Conservation (phyloP, 1,284 basidiomycete species). For the Cystobasidium pallidum region DNA sequence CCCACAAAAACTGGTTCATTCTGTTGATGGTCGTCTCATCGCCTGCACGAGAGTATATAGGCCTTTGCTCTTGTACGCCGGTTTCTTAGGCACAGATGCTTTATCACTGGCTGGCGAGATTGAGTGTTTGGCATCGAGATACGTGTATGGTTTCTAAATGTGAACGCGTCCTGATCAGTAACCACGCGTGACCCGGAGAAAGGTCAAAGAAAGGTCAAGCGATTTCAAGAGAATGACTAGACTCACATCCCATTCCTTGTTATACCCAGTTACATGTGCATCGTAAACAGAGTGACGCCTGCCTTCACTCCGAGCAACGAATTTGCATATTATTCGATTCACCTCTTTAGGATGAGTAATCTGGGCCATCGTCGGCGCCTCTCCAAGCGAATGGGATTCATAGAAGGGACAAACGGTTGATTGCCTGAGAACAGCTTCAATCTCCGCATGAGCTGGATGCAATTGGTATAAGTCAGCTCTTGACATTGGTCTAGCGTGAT, state of each 20-base stretch:
- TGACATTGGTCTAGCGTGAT: no score
- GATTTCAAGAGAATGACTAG: no score
- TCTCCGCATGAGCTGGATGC: constrained; percentile 7
- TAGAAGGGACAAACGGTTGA: constrained; percentile 10
- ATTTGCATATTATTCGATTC: constrained; percentile 16
- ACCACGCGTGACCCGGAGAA: no score
- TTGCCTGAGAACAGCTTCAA: background rate
- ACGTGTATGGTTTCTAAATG: constrained; percentile 7
- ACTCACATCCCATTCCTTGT: constrained; percentile 19
- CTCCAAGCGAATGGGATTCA: constrained; percentile 13
- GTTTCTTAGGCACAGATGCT: background rate
- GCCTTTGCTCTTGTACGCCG: background rate
- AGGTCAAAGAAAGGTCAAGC: no score
- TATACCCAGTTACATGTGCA: constrained; percentile 6
- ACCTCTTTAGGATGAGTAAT: constrained; percentile 15
- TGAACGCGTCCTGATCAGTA: background rate
- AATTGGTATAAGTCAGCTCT: no score
- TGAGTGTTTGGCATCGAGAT: background rate
- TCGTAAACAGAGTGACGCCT: background rate
- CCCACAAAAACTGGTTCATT: no score
- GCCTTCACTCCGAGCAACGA: constrained; percentile 16
- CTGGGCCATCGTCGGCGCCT: constrained; percentile 9
- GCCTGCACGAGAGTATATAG: constrained; percentile 5
- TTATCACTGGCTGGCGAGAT: background rate
- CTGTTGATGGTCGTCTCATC: background rate